Conservation (phyloP, 345 rosid genomes). For the Erodium maritimum region DNA sequence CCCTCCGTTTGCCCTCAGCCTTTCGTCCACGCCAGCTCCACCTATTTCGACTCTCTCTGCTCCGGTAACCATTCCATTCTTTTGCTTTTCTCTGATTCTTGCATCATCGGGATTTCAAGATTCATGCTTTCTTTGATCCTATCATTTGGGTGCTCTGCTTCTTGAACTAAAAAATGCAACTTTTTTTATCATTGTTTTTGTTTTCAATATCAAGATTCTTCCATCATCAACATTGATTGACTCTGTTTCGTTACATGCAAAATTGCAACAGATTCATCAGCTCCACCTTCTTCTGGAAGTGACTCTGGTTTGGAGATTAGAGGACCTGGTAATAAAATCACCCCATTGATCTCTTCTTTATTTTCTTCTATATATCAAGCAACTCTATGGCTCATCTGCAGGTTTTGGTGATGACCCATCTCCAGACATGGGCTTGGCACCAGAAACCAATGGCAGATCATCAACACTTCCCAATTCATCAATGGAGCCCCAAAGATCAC, state of each 20-base stretch:
- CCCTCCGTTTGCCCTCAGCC: slow-evolving; percentile 31
- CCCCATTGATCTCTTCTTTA: too few relatives aligned
- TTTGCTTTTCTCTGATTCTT: too few relatives aligned
- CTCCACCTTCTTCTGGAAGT: not conserved
- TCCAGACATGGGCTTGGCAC: not conserved
- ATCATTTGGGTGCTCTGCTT: too few relatives aligned
- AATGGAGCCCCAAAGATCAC: too few relatives aligned
- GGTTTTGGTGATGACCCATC: not conserved
- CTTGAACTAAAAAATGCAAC: too few relatives aligned
- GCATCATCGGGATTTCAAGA: too few relatives aligned
- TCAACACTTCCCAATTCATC: not conserved
- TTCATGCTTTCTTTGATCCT: too few relatives aligned
- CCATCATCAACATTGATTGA: too few relatives aligned
- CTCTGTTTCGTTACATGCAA: not conserved
- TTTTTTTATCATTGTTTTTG: too few relatives aligned
- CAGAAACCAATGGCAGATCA: not conserved
- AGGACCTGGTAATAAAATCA: not conserved
- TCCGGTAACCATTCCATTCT: slow-evolving; percentile 22
- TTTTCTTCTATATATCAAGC: not conserved
- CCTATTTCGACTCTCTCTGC: slow-evolving; percentile 32
- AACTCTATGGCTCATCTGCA: not conserved
- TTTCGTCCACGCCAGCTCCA: slow-evolving; percentile 10
- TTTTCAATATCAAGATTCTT: too few relatives aligned
- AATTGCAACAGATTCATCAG: not conserved
- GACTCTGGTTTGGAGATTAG: too few relatives aligned